These are phyloP conservation scores for Clonostachys byssicola DNA, from an alignment of 2,329 filamentous ascomycete genomes.

Conservation along the genomic window DNA sequence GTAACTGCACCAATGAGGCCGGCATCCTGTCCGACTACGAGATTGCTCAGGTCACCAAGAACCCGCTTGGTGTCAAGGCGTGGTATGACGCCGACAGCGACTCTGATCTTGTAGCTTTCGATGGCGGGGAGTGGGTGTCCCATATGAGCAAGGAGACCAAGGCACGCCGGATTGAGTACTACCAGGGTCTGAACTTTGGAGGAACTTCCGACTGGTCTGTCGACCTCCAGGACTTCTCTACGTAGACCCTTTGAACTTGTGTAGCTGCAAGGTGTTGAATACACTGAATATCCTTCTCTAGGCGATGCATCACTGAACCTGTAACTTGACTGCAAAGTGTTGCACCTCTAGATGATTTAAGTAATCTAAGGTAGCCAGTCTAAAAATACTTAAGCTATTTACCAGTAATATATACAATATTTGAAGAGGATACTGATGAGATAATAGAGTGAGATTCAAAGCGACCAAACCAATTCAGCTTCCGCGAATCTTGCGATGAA, in stretches of 20 bases:
- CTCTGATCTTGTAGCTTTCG: slow-evolving; percentile 7
- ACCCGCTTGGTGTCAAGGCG: slow-evolving; percentile 2
- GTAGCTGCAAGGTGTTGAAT: too few relatives aligned
- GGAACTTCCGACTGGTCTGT: slow-evolving; percentile 12
- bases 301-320: too few relatives aligned
- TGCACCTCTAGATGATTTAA: too few relatives aligned
- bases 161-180: background rate
- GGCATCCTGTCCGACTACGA: slow-evolving; percentile 23
- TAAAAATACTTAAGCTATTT: too few relatives aligned
- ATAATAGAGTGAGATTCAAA: too few relatives aligned
- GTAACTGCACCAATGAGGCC: slow-evolving; percentile 16
- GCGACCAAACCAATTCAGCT: too few relatives aligned
- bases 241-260: background rate
- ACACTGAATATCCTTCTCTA: too few relatives aligned
- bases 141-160: slow-evolving; percentile 10
- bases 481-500: too few relatives aligned
- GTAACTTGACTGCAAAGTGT: too few relatives aligned
- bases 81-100: slow-evolving; percentile 1
- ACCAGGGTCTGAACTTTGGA: slow-evolving; percentile 4
- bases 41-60: slow-evolving; percentile 19
- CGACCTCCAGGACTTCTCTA: slow-evolving; percentile 6
- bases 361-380: too few relatives aligned
- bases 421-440: too few relatives aligned
- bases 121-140: slow-evolving; percentile 8
- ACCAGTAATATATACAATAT: too few relatives aligned